Percentiles rank a stretch among this genome's conserved stretches.
Evolutionary conservation across 352 stramenopile genomes (phyloP).

Genomic region (Phytophthora rubi): DNA sequence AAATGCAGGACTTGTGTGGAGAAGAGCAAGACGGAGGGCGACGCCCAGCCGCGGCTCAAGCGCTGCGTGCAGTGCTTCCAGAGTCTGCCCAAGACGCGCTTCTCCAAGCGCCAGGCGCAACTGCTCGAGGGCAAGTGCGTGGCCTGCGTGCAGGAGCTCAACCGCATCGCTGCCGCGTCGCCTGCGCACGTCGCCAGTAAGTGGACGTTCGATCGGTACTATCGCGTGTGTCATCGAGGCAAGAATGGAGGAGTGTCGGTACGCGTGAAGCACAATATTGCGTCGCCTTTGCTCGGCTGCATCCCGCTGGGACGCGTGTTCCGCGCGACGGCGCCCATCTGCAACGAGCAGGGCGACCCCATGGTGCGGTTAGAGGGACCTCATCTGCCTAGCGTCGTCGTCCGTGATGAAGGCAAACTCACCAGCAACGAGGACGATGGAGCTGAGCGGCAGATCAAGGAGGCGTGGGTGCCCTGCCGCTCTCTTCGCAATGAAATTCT

Average conservation of each 20-base stretch:
- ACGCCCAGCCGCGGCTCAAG: constrained; percentile 48
- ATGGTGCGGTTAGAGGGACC: constrained; percentile 73
- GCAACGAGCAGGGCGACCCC: constrained; percentile 76
- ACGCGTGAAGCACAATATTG: constrained; percentile 72
- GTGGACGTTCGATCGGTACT: constrained; percentile 69
- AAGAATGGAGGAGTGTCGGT: constrained; percentile 72
- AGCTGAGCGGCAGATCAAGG: constrained; percentile 34
- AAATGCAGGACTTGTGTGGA: constrained; percentile 71
- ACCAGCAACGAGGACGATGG: constrained; percentile 19
- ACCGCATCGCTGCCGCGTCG: constrained; percentile 37
- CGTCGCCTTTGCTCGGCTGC: constrained; percentile 63
- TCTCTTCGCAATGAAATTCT: constrained; percentile 81
- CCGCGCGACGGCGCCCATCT: constrained; percentile 56
- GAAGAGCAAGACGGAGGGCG: constrained; percentile 23
- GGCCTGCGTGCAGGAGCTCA: constrained; percentile 57
- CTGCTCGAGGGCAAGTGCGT: constrained; percentile 72
- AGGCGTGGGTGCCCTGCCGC: constrained; percentile 70
- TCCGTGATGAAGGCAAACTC: constrained; percentile 25
- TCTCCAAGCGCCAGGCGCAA: constrained; percentile 79
- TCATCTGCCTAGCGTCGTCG: constrained; percentile 40
- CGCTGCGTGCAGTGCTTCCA: constrained; percentile 82
- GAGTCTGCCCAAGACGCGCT: constrained; percentile 57
- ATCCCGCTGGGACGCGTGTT: constrained; percentile 76
- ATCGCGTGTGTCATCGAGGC: constrained; percentile 72
- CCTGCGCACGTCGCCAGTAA: constrained; percentile 48